These are phyloP conservation scores for Raphanus raphanistrum DNA, from an alignment of 345 rosid species.

Conservation along the genomic window DNA sequence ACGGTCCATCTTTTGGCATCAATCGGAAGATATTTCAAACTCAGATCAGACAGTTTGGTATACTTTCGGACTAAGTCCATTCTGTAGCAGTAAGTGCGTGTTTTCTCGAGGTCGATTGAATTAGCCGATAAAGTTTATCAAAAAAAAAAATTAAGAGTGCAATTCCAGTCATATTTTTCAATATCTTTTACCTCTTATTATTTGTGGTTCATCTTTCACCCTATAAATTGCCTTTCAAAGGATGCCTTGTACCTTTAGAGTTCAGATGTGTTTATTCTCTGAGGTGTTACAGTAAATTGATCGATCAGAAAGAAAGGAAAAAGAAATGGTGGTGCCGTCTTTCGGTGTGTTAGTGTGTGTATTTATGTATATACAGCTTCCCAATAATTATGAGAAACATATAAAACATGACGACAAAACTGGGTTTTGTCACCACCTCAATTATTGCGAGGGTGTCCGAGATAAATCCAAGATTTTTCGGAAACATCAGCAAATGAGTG, in stretches of 20 bases:
- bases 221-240: background rate
- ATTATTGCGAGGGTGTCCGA: slow-evolving; percentile 40
- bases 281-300: background rate
- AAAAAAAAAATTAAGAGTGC: too few relatives aligned
- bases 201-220: background rate
- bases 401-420: slow-evolving; percentile 43
- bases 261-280: background rate
- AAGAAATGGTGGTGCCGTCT: background rate
- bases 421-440: slow-evolving; percentile 46
- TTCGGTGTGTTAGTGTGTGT: background rate
- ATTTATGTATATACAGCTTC: slow-evolving; percentile 1
- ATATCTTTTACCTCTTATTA: background rate
- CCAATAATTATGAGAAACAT: slow-evolving; percentile 39
- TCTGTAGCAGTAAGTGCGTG: too few relatives aligned
- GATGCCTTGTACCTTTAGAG: background rate
- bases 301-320: background rate
- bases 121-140: too few relatives aligned
- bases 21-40: too few relatives aligned
- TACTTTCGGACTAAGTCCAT: too few relatives aligned
- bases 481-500: slow-evolving; percentile 25
- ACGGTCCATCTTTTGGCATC: too few relatives aligned
- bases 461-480: slow-evolving; percentile 20
- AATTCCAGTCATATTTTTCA: too few relatives aligned
- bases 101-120: too few relatives aligned
- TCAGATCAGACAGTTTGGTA: too few relatives aligned